Base-by-base conservation (phyloP, 768 basidiomycete species). In the Lentinula raphanica region DNA sequence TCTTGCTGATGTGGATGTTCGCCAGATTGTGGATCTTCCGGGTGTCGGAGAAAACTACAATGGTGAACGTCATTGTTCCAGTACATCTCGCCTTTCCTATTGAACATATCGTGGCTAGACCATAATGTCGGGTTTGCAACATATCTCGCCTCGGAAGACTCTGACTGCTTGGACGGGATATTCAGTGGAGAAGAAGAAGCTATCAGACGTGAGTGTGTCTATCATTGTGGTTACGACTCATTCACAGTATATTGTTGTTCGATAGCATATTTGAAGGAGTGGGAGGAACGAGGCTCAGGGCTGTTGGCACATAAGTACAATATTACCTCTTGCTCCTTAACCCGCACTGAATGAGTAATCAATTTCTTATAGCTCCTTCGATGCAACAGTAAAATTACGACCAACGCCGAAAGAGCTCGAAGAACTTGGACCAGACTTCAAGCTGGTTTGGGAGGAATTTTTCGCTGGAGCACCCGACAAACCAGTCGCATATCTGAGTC, bases 31-130 rank as follows among this genome's bases (percentile, higher is more conserved):
- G 13, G 77, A 82, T 46, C 74, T 84, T 11, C 81, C 82, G 1
- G 77, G 78, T 29, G 83, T 86, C 1, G 83, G 84, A 5, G 76
- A 77, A 64, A 82, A 83, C 58, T 73, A 69, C 31, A 63, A 66
- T 17, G 72, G 70, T 68, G n/a, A 13, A 23, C 13, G 48, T n/a
- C 21, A 45, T 35, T 8, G 8, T 35, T 7, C 0, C 8, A 35
- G 13, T 35, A 35, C 23, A 25, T 3, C 17, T 25, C 19, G 13
- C 1, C 45, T 21, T 38, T 44, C 32, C 21, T 31, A 2, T 29
- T n/a, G 6, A 8, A 19, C 35, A 12, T 28, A 36, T 44, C 23
- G 27, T 13, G 44, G 11, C 11, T 35, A 40, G 35, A 46, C n/a
- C 39, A 74, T 56, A 67, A 66, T 17, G 60, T 68, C 3, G 51